These are phyloP conservation scores for Crepidotus variabilis DNA, from an alignment of 768 basidiomycete species.

Conservation along the genomic window DNA sequence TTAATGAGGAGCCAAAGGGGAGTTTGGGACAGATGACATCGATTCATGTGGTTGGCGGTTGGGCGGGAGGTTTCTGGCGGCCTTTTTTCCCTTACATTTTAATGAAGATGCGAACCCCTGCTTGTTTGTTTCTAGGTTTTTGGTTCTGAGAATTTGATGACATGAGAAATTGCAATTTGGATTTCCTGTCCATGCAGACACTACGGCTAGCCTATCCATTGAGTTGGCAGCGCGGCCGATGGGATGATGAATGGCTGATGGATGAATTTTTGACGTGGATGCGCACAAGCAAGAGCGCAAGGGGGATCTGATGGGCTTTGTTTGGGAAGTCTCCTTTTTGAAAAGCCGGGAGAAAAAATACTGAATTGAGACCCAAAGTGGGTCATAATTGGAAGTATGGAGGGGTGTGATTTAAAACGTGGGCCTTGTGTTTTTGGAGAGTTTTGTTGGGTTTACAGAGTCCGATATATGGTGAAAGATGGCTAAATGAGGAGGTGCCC, in stretches of 20 bases:
- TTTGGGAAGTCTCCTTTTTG: conserved; percentile 10
- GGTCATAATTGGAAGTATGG: not conserved
- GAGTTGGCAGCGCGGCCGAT: not conserved
- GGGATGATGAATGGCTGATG: not conserved
- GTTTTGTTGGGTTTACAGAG: not conserved
- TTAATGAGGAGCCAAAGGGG: not conserved
- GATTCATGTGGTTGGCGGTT: not conserved
- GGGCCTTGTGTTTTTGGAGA: not conserved
- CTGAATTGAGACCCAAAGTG: not conserved
- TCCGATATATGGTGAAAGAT: not conserved
- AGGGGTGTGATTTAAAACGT: not conserved
- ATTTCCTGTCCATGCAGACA: not conserved
- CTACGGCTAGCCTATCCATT: not conserved
- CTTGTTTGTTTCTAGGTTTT: not conserved
- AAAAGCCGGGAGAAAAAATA: not conserved
- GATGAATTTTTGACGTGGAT: not conserved
- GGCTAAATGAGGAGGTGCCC: conserved; percentile 10
- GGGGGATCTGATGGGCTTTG: not conserved
- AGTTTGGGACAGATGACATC: not conserved
- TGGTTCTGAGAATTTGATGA: not conserved
- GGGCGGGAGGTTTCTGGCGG: not conserved
- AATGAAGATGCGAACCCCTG: not conserved
- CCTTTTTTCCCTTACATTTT: not conserved
- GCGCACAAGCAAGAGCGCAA: not conserved
- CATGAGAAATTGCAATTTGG: not conserved